A percentile compares a stretch with the other conserved stretches of the same genome.
Conservation (phyloP, 306 rosid species). For the Pyrus communis region DNA sequence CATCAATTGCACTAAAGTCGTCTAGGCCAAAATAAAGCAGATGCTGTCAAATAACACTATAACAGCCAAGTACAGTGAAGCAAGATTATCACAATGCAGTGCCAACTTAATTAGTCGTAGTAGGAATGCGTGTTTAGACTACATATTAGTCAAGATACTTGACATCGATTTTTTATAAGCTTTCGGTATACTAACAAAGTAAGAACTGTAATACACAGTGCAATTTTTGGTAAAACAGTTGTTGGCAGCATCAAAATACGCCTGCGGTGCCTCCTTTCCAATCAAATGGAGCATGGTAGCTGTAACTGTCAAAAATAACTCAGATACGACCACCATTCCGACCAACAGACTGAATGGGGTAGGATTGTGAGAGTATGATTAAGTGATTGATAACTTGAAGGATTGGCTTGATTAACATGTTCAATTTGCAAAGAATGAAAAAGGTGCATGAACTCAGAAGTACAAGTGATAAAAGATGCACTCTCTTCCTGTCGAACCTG, state of each 20-base stretch:
- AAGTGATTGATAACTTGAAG: background rate
- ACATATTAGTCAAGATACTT: background rate
- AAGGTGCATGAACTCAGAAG: background rate
- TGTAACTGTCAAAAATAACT: background rate
- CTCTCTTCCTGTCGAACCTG: background rate
- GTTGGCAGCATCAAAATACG: background rate
- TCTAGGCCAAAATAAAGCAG: background rate
- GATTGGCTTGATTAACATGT: background rate
- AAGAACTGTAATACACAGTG: background rate
- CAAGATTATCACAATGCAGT: background rate
- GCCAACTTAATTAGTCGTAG: background rate
- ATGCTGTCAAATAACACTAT: background rate
- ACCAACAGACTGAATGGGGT: background rate
- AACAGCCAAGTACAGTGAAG: background rate
- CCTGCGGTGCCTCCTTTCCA: background rate
- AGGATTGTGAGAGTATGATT: background rate
- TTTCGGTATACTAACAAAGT: background rate
- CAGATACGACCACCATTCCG: background rate
- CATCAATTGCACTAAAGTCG: slow-evolving; percentile 16
- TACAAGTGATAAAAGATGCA: background rate
- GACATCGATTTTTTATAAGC: background rate
- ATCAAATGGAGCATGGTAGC: background rate
- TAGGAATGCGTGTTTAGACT: background rate
- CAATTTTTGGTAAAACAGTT: background rate
- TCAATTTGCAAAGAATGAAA: background rate